Evolutionary conservation across 148 eudicot species (phyloP).

Genomic region (Tetragonia tetragonoides): DNA sequence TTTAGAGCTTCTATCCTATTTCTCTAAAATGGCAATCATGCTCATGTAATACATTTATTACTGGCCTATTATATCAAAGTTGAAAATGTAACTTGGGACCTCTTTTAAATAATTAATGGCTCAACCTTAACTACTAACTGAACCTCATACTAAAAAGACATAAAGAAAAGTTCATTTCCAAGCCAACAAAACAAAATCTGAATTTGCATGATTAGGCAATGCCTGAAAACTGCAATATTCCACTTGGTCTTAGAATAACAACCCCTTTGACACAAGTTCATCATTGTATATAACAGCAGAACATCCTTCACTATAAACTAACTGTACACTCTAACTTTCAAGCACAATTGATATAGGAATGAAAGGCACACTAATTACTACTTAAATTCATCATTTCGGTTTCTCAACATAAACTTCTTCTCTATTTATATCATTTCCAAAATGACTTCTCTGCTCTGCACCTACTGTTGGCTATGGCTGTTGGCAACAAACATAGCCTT

Average conservation of each 20-base stretch:
- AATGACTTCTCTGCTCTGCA: not conserved
- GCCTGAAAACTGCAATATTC: conserved; percentile 28
- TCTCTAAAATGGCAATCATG: too few relatives aligned
- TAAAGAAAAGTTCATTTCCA: not conserved
- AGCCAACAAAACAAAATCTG: conserved; percentile 20
- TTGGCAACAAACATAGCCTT: not conserved
- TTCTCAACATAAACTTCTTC: not conserved
- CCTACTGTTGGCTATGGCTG: conserved; percentile 16
- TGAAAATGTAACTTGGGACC: too few relatives aligned
- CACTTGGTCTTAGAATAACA: conserved; percentile 17
- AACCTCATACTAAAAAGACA: not conserved
- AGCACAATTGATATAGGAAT: not conserved
- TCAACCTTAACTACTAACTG: not conserved
- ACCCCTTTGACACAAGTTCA: not conserved
- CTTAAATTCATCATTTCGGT: conserved; percentile 15
- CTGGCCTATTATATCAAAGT: too few relatives aligned
- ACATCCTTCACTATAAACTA: conserved; percentile 5
- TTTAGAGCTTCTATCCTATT: too few relatives aligned
- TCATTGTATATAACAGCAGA: conserved; percentile 19
- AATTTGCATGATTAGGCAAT: conserved; percentile 26
- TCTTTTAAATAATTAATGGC: not conserved
- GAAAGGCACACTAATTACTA: not conserved
- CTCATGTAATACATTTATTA: too few relatives aligned
- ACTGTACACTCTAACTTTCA: not conserved
- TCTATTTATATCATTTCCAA: not conserved